Percentiles rank a stretch among this genome's conserved stretches.
These are phyloP conservation scores for Didymella keratinophila DNA, from an alignment of 2,329 filamentous ascomycete genomes.

Conservation along the genomic window DNA sequence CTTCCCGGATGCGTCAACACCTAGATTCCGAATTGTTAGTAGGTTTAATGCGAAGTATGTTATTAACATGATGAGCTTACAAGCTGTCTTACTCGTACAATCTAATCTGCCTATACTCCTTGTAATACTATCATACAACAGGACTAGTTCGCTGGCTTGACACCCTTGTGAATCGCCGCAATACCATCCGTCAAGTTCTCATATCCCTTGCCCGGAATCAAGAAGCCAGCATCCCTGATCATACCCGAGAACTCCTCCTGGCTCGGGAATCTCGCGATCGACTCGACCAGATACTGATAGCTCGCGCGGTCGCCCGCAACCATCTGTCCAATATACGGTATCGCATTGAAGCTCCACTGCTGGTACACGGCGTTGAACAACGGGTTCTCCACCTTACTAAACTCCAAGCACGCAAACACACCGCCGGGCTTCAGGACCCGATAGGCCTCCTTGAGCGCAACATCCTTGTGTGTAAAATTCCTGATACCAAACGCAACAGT, in stretches of 20 bases:
- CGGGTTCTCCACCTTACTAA: slow-evolving; percentile 81
- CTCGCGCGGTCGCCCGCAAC: slow-evolving; percentile 93
- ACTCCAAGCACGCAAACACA: slow-evolving; percentile 96
- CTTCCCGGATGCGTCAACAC: too few relatives aligned
- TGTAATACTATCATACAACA: too few relatives aligned
- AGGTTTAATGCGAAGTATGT: too few relatives aligned
- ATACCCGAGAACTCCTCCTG: slow-evolving; percentile 85
- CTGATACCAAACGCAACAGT: slow-evolving; percentile 97
- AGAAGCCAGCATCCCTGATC: slow-evolving; percentile 85
- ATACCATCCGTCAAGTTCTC: slow-evolving; percentile 93
- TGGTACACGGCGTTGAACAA: slow-evolving; percentile 89
- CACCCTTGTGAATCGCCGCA: slow-evolving; percentile 94
- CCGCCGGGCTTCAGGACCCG: slow-evolving; percentile 92
- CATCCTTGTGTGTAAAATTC: slow-evolving; percentile 93
- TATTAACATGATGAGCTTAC: too few relatives aligned
- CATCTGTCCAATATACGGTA: slow-evolving; percentile 92
- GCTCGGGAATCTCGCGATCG: slow-evolving; percentile 89
- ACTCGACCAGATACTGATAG: slow-evolving; percentile 98
- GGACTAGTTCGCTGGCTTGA: slow-evolving; percentile 69
- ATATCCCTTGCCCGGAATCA: slow-evolving; percentile 74
- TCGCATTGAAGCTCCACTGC: slow-evolving; percentile 93
- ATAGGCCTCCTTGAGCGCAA: slow-evolving; percentile 81
- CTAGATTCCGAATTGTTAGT: too few relatives aligned
- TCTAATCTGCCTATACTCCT: too few relatives aligned
- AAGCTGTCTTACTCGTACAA: too few relatives aligned